Evolutionary conservation across 257 asterid genomes (phyloP).

Genomic region (Paulownia fortunei): DNA sequence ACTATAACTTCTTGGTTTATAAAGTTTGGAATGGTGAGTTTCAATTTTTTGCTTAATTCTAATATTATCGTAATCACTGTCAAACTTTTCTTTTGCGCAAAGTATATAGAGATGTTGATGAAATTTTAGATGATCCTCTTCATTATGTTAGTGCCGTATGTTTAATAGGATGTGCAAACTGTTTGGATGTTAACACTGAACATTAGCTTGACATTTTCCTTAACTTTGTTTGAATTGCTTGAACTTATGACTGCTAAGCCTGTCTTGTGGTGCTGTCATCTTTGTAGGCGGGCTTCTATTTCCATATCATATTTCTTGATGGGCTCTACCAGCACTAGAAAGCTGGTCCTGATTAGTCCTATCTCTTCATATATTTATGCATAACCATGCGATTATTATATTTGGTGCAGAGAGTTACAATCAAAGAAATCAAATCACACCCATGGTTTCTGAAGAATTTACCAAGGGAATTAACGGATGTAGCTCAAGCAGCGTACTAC

Average conservation of each 20-base stretch:
- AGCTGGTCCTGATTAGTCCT: neutral
- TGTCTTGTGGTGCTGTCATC: neutral
- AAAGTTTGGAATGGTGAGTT: neutral
- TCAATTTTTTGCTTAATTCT: neutral
- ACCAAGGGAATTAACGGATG: conserved; percentile 77
- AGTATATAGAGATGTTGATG: neutral
- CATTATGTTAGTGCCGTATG: neutral
- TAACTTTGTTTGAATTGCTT: neutral
- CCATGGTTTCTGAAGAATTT: conserved; percentile 87
- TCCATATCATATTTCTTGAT: neutral
- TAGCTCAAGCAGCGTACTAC: conserved; percentile 68
- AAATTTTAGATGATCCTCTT: neutral
- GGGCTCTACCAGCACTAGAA: neutral
- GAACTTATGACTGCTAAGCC: neutral
- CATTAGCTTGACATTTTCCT: neutral
- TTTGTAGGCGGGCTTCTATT: neutral
- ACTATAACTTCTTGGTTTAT: neutral
- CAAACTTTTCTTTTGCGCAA: neutral
- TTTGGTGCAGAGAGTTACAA: conserved; percentile 60
- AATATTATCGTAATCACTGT: neutral
- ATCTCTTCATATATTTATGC: neutral
- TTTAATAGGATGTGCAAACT: neutral
- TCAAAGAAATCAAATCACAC: conserved; percentile 73
- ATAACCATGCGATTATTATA: neutral
- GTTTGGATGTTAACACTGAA: neutral